phyloP scores from a whole-genome alignment of 768 basidiomycete species.

The Boletus huronensis region DNA sequence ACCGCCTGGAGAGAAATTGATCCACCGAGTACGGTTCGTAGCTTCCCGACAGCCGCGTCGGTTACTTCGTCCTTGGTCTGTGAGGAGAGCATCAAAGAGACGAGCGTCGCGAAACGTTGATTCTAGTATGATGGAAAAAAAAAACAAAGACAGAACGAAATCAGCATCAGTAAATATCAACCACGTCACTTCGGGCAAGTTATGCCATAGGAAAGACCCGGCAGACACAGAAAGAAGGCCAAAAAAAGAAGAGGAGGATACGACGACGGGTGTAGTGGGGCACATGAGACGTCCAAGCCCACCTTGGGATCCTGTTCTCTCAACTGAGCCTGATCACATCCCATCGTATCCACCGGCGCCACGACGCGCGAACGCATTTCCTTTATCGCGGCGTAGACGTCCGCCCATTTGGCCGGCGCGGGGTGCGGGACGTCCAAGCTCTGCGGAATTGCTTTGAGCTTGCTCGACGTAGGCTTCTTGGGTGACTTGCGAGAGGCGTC shows the following conservation, averaged over 20 bases:
- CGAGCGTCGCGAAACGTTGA: slow-evolving; percentile 76
- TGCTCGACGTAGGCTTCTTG: slow-evolving; percentile 43
- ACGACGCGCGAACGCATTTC: slow-evolving; percentile 67
- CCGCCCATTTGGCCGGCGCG: slow-evolving; percentile 61
- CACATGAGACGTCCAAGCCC: slow-evolving; percentile 7
- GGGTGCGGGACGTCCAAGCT: slow-evolving; percentile 60
- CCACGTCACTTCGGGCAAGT: neutral
- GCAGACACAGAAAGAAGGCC: neutral
- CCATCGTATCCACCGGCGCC: slow-evolving; percentile 94
- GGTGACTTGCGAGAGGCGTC: neutral
- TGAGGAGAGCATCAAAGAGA: slow-evolving; percentile 92
- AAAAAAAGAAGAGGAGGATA: neutral
- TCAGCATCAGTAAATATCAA: neutral
- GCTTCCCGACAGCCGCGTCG: slow-evolving; percentile 69
- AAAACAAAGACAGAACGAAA: too few species aligned
- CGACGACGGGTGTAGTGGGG: neutral
- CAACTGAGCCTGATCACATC: slow-evolving; percentile 68
- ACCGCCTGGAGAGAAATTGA: slow-evolving; percentile 74
- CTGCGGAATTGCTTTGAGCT: slow-evolving; percentile 53
- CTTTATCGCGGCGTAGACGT: slow-evolving; percentile 69
- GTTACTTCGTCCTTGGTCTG: slow-evolving; percentile 95
- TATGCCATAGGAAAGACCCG: neutral
- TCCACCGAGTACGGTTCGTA: slow-evolving; percentile 73
- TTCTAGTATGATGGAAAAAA: slow-evolving; percentile 45
- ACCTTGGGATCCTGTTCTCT: slow-evolving; percentile 69